These are phyloP conservation scores for Panicum virgatum DNA, from an alignment of 202 grass and related monocot genomes.

Conservation along the genomic window DNA sequence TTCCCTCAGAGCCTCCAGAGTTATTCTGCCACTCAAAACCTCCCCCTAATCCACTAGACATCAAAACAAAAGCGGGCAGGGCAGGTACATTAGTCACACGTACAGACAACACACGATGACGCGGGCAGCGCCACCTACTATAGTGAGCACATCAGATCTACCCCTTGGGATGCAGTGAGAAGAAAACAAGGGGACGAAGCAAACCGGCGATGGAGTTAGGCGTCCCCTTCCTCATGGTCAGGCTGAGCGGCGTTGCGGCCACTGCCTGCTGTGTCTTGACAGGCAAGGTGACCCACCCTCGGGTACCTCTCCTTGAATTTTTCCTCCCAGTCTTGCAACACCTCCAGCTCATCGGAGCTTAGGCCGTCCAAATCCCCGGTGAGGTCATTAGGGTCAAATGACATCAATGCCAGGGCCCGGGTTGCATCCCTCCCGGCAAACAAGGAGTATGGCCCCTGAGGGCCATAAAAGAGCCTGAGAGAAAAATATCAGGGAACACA, in stretches of 20 bases:
- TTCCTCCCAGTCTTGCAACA: slow-evolving; percentile 91
- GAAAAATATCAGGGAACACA: slow-evolving; percentile 20
- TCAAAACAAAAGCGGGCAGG: slow-evolving; percentile 21
- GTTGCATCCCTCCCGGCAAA: slow-evolving; percentile 88
- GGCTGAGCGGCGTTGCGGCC: neutral
- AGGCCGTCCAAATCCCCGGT: slow-evolving; percentile 77
- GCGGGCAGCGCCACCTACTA: slow-evolving; percentile 12
- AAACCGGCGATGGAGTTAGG: slow-evolving; percentile 18
- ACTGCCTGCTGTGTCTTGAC: slow-evolving; percentile 20
- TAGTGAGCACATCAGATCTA: slow-evolving; percentile 45
- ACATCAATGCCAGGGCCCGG: slow-evolving; percentile 91
- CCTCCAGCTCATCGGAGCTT: slow-evolving; percentile 67
- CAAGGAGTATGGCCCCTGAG: slow-evolving; percentile 83
- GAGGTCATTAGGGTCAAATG: slow-evolving; percentile 87
- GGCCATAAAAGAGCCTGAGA: slow-evolving; percentile 90
- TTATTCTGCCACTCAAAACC: slow-evolving; percentile 29
- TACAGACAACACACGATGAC: neutral
- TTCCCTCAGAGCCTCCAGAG: neutral
- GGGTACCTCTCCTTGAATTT: slow-evolving; percentile 92
- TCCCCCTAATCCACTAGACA: neutral
- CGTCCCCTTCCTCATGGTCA: slow-evolving; percentile 21
- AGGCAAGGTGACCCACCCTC: slow-evolving; percentile 64
- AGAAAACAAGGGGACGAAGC: slow-evolving; percentile 9
- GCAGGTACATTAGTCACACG: slow-evolving; percentile 31
- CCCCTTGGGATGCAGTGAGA: slow-evolving; percentile 1